These are phyloP conservation scores for Vararia minispora DNA, from an alignment of 768 basidiomycete genomes.

Conservation along the genomic window DNA sequence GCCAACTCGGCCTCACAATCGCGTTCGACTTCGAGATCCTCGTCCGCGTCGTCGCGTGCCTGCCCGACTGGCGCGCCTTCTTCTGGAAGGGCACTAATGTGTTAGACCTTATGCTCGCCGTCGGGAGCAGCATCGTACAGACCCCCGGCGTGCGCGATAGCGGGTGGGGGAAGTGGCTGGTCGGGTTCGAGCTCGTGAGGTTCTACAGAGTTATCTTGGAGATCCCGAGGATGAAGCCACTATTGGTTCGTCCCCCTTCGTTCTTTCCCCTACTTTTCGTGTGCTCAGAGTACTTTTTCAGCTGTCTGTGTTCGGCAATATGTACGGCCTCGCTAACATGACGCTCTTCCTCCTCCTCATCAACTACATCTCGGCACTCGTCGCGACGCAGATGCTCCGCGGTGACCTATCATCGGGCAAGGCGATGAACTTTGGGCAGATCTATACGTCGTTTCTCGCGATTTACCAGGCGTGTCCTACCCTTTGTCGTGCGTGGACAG, in stretches of 20 bases:
- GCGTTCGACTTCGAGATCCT: conserved; percentile 86
- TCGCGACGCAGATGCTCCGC: conserved; percentile 75
- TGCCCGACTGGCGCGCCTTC: conserved; percentile 80
- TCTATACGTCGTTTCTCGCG: conserved; percentile 78
- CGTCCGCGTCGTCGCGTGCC: conserved; percentile 53
- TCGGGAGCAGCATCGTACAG: conserved; percentile 71
- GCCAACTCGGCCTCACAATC: conserved; percentile 69
- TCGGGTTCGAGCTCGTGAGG: conserved; percentile 71
- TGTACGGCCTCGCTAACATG: conserved; percentile 89
- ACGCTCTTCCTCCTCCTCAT: conserved; percentile 79
- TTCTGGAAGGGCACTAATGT: conserved; percentile 50
- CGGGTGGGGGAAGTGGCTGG: conserved; percentile 76
- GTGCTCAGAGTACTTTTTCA: conserved; percentile 19
- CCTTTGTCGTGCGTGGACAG: too few relatives aligned
- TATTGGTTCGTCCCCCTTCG: conserved; percentile 46
- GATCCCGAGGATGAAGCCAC: conserved; percentile 80
- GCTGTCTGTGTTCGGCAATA: conserved; percentile 86
- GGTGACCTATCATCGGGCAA: conserved; percentile 54
- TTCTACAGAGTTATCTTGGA: conserved; percentile 91
- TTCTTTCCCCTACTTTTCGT: conserved; percentile 2
- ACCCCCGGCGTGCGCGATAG: conserved; percentile 66
- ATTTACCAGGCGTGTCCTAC: too few relatives aligned
- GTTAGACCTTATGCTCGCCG: conserved; percentile 66
- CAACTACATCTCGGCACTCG: conserved; percentile 77
- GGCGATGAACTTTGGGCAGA: conserved; percentile 66